Conservation (phyloP, 257 asterid genomes). For the Nicotiana benthamiana region DNA sequence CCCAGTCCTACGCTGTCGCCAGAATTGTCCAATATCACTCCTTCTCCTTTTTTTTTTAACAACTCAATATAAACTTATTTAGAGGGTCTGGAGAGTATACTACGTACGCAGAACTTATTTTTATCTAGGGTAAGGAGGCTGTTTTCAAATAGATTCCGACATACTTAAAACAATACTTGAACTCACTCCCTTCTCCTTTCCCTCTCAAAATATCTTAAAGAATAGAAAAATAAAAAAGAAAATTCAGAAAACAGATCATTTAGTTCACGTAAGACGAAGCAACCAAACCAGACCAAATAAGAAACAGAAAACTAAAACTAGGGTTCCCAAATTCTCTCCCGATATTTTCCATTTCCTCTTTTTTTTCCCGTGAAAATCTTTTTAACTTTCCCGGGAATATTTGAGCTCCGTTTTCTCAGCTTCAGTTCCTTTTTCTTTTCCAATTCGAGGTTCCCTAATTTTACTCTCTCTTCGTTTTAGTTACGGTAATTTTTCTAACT, state of each 20-base stretch:
- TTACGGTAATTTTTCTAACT: background rate
- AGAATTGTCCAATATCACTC: too few relatives aligned
- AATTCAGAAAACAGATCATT: background rate
- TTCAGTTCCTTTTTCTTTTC: background rate
- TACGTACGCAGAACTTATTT: too few relatives aligned
- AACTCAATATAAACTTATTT: too few relatives aligned
- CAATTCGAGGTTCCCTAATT: background rate
- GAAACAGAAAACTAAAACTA: background rate
- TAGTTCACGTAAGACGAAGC: background rate
- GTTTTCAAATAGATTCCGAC: too few relatives aligned
- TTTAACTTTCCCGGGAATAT: background rate
- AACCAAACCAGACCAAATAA: background rate
- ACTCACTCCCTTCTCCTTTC: too few relatives aligned
- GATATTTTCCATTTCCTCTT: background rate
- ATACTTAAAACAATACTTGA: too few relatives aligned
- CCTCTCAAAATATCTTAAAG: too few relatives aligned
- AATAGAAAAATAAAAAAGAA: background rate
- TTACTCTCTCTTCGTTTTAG: too few relatives aligned
- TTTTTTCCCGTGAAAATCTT: background rate
- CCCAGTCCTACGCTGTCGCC: too few relatives aligned
- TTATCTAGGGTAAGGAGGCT: too few relatives aligned
- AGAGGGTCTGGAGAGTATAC: too few relatives aligned
- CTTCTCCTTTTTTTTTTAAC: too few relatives aligned
- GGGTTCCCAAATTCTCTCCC: slow-evolving; percentile 11
- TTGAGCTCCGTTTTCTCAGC: background rate